These are phyloP conservation scores for Trypanosomatidae sp. DNA, from an alignment of 208 protist species.

Conservation along the genomic window DNA sequence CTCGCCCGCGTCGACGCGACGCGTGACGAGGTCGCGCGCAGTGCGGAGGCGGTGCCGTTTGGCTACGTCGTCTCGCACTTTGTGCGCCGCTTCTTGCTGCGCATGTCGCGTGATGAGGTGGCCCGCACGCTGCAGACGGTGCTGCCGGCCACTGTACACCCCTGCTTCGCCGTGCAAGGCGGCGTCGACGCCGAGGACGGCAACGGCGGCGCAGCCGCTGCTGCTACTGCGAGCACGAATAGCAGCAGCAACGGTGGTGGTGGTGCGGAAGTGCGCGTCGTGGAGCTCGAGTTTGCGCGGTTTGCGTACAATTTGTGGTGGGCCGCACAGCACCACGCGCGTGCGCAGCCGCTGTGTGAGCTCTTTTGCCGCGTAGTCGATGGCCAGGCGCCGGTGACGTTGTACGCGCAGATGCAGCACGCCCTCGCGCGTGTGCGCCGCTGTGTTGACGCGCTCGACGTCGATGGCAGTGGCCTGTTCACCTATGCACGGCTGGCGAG, in stretches of 20 bases:
- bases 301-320: conserved; percentile 73
- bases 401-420: conserved; percentile 30
- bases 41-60: conserved; percentile 40
- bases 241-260: conserved; percentile 1
- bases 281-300: conserved; percentile 46
- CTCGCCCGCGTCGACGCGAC: conserved; percentile 19
- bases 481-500: conserved; percentile 30
- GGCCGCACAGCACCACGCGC: conserved; percentile 26
- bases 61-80: conserved; percentile 42
- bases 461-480: conserved; percentile 27
- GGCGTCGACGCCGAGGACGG: background rate
- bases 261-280: conserved; percentile 7
- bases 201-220: background rate
- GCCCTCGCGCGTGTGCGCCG: conserved; percentile 9
- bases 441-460: conserved; percentile 22
- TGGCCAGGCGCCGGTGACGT: conserved; percentile 20
- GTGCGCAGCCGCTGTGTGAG: conserved; percentile 44
- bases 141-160: conserved; percentile 19
- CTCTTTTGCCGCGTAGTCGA: conserved; percentile 45
- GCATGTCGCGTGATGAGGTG: conserved; percentile 9
- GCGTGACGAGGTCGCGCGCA: conserved; percentile 28
- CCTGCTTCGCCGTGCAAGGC: conserved; percentile 7
- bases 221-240: background rate
- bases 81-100: conserved; percentile 14
- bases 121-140: conserved; percentile 4